These are phyloP conservation scores for Gnaphalium uliginosum DNA, from an alignment of 129 eudicot genomes.

Conservation along the genomic window DNA sequence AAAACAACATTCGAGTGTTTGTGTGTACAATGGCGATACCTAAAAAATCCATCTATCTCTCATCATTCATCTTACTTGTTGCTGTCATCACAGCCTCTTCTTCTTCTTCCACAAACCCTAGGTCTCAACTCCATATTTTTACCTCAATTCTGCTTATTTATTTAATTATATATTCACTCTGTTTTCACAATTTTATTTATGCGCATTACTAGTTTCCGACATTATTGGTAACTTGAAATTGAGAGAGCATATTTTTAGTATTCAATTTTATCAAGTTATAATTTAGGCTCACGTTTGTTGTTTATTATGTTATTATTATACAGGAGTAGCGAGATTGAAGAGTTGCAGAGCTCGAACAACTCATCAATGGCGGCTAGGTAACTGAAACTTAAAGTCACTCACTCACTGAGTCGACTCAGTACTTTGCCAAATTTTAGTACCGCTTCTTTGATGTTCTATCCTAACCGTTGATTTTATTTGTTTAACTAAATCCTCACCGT, in stretches of 20 bases:
- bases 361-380: constrained; percentile 77
- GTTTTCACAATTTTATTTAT: not conserved
- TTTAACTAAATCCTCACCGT: constrained; percentile 28
- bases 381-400: not conserved
- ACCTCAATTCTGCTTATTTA: constrained; percentile 14
- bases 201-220: not conserved
- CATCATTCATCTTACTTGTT: constrained; percentile 32
- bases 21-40: constrained; percentile 26
- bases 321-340: constrained; percentile 52
- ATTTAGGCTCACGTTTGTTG: constrained; percentile 16
- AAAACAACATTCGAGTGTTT: not conserved
- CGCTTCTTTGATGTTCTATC: constrained; percentile 6
- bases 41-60: constrained; percentile 22
- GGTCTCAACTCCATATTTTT: constrained; percentile 18
- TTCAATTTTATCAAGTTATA: not conserved
- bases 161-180: no score
- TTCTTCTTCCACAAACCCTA: constrained; percentile 18
- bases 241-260: not conserved
- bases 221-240: not conserved
- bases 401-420: constrained; percentile 34
- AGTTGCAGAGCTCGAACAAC: constrained; percentile 61
- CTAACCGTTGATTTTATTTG: constrained; percentile 28
- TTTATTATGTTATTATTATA: not conserved
- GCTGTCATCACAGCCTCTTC: not conserved
- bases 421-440: not conserved